A percentile compares a stretch with the other conserved stretches of the same genome.
Evolutionary conservation across 768 basidiomycete species (phyloP).

Genomic region (Pulveroboletus sp.): DNA sequence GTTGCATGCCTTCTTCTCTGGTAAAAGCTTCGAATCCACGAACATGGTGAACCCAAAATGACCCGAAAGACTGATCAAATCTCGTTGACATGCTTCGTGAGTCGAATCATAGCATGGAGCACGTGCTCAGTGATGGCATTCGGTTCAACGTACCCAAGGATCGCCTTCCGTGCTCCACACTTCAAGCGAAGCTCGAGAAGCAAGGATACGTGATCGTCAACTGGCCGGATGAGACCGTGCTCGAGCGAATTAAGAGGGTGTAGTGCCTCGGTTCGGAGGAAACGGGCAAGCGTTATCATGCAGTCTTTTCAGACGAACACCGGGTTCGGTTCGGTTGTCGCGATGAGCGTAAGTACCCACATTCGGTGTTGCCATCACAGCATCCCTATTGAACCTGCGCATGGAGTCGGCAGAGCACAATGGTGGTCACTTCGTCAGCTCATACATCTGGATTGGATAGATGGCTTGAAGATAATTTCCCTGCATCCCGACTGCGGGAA

Average conservation of each 20-base stretch:
- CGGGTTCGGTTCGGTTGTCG: background rate
- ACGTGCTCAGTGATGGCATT: background rate
- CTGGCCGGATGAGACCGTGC: conserved; percentile 1
- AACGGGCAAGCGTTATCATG: background rate
- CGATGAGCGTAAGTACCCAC: too few relatives aligned
- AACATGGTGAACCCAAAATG: background rate
- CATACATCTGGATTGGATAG: rapidly evolving
- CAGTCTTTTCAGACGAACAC: background rate
- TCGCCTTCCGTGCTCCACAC: background rate
- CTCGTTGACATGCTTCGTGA: conserved; percentile 2
- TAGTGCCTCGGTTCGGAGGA: background rate
- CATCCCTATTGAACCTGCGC: too few relatives aligned
- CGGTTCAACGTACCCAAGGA: too few relatives aligned
- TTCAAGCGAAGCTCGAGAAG: background rate
- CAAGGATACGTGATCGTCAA: background rate
- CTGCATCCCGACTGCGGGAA: background rate
- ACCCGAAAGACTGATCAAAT: background rate
- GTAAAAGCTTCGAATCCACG: too few relatives aligned
- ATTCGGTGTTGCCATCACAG: too few relatives aligned
- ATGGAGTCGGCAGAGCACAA: too few relatives aligned
- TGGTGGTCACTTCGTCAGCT: too few relatives aligned
- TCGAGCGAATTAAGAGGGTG: background rate
- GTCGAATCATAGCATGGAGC: background rate
- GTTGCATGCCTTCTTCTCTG: background rate
- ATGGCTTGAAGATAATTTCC: background rate